Evolutionary conservation across 129 eudicot genomes (phyloP).

Genomic region (Pittosporum tobira): DNA sequence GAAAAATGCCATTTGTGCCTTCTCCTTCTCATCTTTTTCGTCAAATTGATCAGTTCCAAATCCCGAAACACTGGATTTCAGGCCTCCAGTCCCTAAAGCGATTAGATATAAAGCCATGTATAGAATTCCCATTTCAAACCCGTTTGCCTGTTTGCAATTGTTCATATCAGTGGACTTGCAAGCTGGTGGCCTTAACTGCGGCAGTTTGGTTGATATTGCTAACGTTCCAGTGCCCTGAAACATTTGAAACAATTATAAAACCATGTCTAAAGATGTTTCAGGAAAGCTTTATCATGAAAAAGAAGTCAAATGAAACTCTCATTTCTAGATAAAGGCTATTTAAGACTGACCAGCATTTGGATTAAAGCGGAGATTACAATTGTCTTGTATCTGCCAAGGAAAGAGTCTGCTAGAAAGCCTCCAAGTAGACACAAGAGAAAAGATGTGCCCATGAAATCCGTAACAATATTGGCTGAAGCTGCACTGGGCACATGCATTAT

Average conservation of each 20-base stretch:
- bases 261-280: neutral
- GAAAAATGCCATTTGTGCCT: constrained; percentile 54
- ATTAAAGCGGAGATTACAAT: constrained; percentile 54
- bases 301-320: neutral
- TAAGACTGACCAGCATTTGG: constrained; percentile 52
- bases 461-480: constrained; percentile 77
- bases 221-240: constrained; percentile 65
- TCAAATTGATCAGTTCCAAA: constrained; percentile 95
- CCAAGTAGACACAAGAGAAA: constrained; percentile 85
- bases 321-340: neutral
- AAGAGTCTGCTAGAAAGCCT: constrained; percentile 89
- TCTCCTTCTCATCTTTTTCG: constrained; percentile 76
- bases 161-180: constrained; percentile 22
- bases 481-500: constrained; percentile 91
- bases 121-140: constrained; percentile 76
- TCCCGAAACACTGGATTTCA: constrained; percentile 94
- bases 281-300: neutral
- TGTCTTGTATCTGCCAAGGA: constrained; percentile 80
- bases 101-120: constrained; percentile 77
- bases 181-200: constrained; percentile 37
- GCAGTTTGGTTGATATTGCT: constrained; percentile 30
- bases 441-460: constrained; percentile 91
- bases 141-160: constrained; percentile 57
- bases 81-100: constrained; percentile 93
- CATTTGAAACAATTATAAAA: neutral